phyloP scores from a whole-genome alignment of 2,329 filamentous ascomycete species.

The Tothia fuscella region DNA sequence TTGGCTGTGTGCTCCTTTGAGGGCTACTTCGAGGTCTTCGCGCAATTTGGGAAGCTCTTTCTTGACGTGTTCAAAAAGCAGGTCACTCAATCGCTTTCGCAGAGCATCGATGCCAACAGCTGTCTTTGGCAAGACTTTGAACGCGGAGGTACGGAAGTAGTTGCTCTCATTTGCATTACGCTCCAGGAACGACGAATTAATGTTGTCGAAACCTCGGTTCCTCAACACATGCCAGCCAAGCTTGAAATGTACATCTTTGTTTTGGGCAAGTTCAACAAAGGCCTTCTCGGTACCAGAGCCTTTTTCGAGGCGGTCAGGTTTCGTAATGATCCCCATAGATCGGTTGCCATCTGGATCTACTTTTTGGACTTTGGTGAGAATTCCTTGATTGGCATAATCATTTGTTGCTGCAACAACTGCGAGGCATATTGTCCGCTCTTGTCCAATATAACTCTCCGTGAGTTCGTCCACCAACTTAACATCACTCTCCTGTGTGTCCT shows the following conservation, averaged over 20 bases:
- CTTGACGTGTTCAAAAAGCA: conserved; percentile 31
- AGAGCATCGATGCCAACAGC: conserved; percentile 7
- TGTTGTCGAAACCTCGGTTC: conserved; percentile 18
- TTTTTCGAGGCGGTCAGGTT: conserved; percentile 35
- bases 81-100: conserved; percentile 14
- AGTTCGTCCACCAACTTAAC: conserved; percentile 35
- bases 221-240: conserved; percentile 23
- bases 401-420: conserved; percentile 31
- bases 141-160: conserved; percentile 23
- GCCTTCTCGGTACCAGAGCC: conserved; percentile 24
- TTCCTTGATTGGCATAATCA: conserved; percentile 45
- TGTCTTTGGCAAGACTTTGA: background rate
- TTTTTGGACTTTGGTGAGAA: conserved; percentile 34
- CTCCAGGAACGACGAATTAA: conserved; percentile 24
- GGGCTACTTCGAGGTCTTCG: conserved; percentile 21
- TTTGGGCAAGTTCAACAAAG: conserved; percentile 18
- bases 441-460: conserved; percentile 30
- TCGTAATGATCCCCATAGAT: conserved; percentile 48
- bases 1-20: background rate
- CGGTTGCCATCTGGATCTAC: conserved; percentile 35
- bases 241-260: conserved; percentile 13
- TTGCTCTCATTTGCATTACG: conserved; percentile 27
- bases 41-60: conserved; percentile 30
- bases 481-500: conserved; percentile 33
- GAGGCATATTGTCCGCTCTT: conserved; percentile 34